A percentile compares a stretch with the other conserved stretches of the same genome.
Conservation (phyloP, 352 stramenopile species). For the Aphanomyces stellatus region DNA sequence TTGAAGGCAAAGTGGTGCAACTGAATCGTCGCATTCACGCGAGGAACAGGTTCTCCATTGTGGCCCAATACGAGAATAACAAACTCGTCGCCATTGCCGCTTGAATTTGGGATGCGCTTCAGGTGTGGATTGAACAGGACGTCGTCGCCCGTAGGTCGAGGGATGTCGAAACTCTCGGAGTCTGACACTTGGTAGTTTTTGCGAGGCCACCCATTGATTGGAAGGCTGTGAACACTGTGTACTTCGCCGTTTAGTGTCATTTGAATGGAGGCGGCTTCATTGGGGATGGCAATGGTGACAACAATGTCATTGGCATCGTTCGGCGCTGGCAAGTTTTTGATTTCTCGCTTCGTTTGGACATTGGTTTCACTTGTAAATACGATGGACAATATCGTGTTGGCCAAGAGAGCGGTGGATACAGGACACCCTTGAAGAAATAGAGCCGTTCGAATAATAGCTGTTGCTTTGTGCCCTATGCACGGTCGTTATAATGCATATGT, state of each 20-base stretch:
- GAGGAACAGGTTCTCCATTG: conserved; percentile 37
- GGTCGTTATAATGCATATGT: no score
- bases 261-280: conserved; percentile 13
- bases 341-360: conserved; percentile 27
- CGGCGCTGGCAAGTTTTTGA: conserved; percentile 23
- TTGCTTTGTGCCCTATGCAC: background rate
- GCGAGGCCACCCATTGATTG: conserved; percentile 4
- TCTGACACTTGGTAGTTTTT: conserved; percentile 26
- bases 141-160: conserved; percentile 29
- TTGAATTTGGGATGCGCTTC: background rate
- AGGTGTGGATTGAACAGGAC: conserved; percentile 29
- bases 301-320: conserved; percentile 9
- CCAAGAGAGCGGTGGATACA: conserved; percentile 6
- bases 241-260: conserved; percentile 21
- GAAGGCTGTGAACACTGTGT: background rate
- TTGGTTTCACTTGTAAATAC: conserved; percentile 20
- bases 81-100: conserved; percentile 23
- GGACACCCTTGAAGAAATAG: background rate
- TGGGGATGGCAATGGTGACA: conserved; percentile 10
- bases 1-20: conserved; percentile 28
- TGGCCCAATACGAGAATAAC: conserved; percentile 34
- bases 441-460: background rate
- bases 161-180: conserved; percentile 30
- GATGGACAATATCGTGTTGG: conserved; percentile 27
- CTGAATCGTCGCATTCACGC: conserved; percentile 22